Base-by-base conservation (phyloP, 1,139 yeast genomes). In the Nakaseomyces glabratus region DNA sequence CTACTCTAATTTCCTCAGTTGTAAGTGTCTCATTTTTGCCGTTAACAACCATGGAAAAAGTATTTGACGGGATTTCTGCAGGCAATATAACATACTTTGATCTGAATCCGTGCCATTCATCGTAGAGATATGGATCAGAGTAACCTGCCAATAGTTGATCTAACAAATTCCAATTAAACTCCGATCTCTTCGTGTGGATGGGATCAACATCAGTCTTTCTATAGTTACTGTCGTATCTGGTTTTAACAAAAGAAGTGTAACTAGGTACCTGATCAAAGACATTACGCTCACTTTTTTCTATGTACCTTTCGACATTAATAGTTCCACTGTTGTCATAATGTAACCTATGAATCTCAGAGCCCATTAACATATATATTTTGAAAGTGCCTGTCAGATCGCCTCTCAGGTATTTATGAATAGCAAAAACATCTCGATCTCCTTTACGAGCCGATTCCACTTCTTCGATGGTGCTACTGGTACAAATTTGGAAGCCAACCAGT, bases 61-160 rank as follows among this genome's bases (percentile, higher is more conserved):
- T 59, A 24, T 70, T 74, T 35, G 73, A 69, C 0, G 86, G 78
- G 12, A 78, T 66, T 4, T 73, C 81, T 1, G 84, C 65, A 0
- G 97, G 96, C 48, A 81, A 60, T 1, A 90, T 68, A 7, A 86
- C 95, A 57, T 86, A 84, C 49, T 93, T 81, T 58, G 88, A 73
- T 38, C 80, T 66, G 55, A 76, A 81, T 33, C 72, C 70, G 38
- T 70, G 71, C 35, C 71, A 66, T n/a, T 68, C 69, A 24, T 73
- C 67, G 17, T 72, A 69, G 48, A 62, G 49, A 8, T 69, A 63
- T 1, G 75, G 71, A 48, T 84, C 94, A 24, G 80, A 86, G 55
- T 80, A 84, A 0, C 98, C 98, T 1, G 97, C 95, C 16, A 90
- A 59, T 17, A 74, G 69, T 52, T 86, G 96, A 60, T 93, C 99